Conservation (phyloP, 2,329 filamentous ascomycete genomes). For the Calonectria montana region DNA sequence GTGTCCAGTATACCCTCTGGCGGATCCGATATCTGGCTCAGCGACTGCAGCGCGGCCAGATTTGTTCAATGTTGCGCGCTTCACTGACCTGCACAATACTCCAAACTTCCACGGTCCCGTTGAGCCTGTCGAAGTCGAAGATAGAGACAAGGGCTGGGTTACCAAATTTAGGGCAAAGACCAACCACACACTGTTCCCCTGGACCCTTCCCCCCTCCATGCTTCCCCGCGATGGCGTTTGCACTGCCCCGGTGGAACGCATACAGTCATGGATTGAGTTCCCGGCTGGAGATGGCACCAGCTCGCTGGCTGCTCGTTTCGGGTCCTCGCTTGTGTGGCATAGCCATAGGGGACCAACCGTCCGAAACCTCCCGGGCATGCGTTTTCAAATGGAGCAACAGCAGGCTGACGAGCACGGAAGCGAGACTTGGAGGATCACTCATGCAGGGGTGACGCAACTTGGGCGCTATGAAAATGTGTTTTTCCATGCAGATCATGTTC, state of each 20-base stretch:
- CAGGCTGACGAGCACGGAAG: constrained; percentile 54
- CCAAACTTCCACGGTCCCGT: constrained; percentile 69
- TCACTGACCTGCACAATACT: constrained; percentile 84
- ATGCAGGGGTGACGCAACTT: constrained; percentile 82
- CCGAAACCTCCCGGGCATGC: constrained; percentile 66
- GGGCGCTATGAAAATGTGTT: constrained; percentile 90
- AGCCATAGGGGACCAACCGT: constrained; percentile 57
- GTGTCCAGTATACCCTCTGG: constrained; percentile 73
- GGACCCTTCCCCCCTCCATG: constrained; percentile 84
- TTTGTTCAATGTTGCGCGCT: constrained; percentile 87
- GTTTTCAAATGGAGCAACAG: constrained; percentile 76
- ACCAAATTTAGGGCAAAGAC: constrained; percentile 64
- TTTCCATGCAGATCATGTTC: constrained; percentile 79
- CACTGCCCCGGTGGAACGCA: constrained; percentile 74
- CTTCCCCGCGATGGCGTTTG: constrained; percentile 84
- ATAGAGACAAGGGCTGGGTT: constrained; percentile 58
- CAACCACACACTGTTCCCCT: constrained; percentile 90
- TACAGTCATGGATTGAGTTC: constrained; percentile 77
- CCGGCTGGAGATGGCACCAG: constrained; percentile 57
- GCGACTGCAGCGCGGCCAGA: constrained; percentile 82
- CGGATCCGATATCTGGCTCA: constrained; percentile 78
- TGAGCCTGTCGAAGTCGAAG: constrained; percentile 53
- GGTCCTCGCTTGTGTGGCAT: constrained; percentile 49
- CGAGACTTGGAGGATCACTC: constrained; percentile 76
- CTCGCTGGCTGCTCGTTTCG: constrained; percentile 47